phyloP scores from a whole-genome alignment of 1,139 yeast species.

The Taphrina communis region DNA sequence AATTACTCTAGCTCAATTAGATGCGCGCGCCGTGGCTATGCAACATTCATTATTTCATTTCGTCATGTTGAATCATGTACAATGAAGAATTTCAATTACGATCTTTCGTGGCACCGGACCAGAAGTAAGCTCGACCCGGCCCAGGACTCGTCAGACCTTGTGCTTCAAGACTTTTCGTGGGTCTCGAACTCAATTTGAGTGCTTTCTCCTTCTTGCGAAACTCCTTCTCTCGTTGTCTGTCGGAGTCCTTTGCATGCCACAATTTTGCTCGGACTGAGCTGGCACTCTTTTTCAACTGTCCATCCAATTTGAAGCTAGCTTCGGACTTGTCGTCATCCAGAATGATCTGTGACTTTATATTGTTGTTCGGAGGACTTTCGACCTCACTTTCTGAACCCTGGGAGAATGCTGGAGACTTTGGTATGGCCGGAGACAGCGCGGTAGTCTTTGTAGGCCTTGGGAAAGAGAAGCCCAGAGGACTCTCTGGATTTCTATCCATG shows the following conservation, averaged over 20 bases:
- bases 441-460: slow-evolving; percentile 24
- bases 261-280: slow-evolving; percentile 26
- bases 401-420: slow-evolving; percentile 23
- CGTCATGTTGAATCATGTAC: background rate
- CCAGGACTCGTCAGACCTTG: slow-evolving; percentile 10
- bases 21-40: background rate
- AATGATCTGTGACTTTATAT: slow-evolving; percentile 10
- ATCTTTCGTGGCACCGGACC: slow-evolving; percentile 15
- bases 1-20: no score
- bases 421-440: background rate
- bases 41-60: background rate
- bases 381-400: slow-evolving; percentile 30
- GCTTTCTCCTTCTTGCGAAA: slow-evolving; percentile 11
- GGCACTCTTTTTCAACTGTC: slow-evolving; percentile 32
- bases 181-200: background rate
- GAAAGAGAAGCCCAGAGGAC: slow-evolving; percentile 31
- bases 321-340: slow-evolving; percentile 36
- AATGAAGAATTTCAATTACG: background rate
- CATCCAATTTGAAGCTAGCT: slow-evolving; percentile 39
- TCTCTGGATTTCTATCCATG: slow-evolving; percentile 16
- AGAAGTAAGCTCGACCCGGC: slow-evolving; percentile 13
- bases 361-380: slow-evolving; percentile 1
- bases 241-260: slow-evolving; percentile 33
- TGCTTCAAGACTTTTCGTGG: slow-evolving; percentile 4
- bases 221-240: slow-evolving; percentile 26